Evolutionary conservation across 2,329 filamentous ascomycete genomes (phyloP).

Genomic region (Pyricularia sp.): DNA sequence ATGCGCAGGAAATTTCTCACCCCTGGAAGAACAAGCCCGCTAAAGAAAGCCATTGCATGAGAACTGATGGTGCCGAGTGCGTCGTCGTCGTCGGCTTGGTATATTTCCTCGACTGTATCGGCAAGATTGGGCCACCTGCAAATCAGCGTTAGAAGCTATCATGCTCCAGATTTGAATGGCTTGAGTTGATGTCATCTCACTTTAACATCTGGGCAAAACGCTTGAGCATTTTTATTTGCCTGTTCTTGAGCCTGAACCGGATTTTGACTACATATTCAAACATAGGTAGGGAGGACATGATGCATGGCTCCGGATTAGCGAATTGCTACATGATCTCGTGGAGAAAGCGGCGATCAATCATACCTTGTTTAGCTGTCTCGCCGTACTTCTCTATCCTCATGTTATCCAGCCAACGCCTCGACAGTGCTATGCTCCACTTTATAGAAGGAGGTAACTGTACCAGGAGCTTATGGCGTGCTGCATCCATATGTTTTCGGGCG

Average conservation of each 20-base stretch:
- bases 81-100: conserved; percentile 44
- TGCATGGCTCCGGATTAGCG: neutral
- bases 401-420: conserved; percentile 58
- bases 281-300: neutral
- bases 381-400: conserved; percentile 52
- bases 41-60: conserved; percentile 63
- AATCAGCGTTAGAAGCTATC: neutral
- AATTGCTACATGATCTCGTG: neutral
- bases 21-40: conserved; percentile 58
- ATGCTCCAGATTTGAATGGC: neutral
- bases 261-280: conserved; percentile 34
- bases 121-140: conserved; percentile 53
- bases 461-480: conserved; percentile 51
- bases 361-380: conserved; percentile 35
- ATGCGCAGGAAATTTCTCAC: conserved; percentile 25
- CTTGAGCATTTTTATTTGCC: conserved; percentile 55
- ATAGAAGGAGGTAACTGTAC: conserved; percentile 55
- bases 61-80: conserved; percentile 49
- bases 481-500: conserved; percentile 44
- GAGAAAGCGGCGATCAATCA: conserved; percentile 11
- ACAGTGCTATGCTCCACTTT: conserved; percentile 61
- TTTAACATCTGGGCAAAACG: conserved; percentile 60
- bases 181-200: conserved; percentile 3
- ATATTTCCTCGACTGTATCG: conserved; percentile 49
- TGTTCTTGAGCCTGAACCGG: conserved; percentile 49